Evolutionary conservation across 345 rosid genomes (phyloP), one percentile per base, ranked within the genome.

Genomic region (Toxicodendron radicans): DNA sequence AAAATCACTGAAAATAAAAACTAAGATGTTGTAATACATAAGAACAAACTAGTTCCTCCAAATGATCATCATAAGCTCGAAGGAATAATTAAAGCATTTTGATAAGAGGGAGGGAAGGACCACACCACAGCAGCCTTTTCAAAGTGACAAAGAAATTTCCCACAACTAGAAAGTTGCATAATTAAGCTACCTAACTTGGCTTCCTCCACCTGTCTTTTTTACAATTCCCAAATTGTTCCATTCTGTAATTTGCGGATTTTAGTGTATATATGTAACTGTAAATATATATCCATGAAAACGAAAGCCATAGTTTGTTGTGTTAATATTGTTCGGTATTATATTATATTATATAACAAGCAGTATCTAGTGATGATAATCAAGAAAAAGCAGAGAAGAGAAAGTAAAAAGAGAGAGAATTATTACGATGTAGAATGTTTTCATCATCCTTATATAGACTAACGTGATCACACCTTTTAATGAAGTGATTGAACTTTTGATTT

Each of bases 111-210:
- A 52, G 2, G 30, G 30, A 64, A 61, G 63, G 53, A 38, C 73
- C 63, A 69, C 71, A 27, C 30, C 30, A 27, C 70, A 6, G 32
- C 52, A 21, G 23, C 59, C 56, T 71, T 71, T 53, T 13, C 8
- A 24, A 21, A 43, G 33, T 17, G 33, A 35, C 0, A 7, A 17
- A 53, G 6, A 32, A 8, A 35, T n/a, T 68, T 56, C 10, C 48
- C 62, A 43, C 74, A 58, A 10, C 27, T 23, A 71, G 17, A 58
- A 58, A 71, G 58, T 60, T 71, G 58, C 10, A 9, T 45, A 0
- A 16, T 7, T 51, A 16, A 13, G 43, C 9, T 4, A 46, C 35
- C 69, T 14, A 66, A 23, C 35, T 46, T 46, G 69, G 46, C 69
- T 66, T 63, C 23, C 13, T 56, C 52, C 9, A 69, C 64, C 52